These are phyloP conservation scores for Cytospora paraplurivora DNA, from an alignment of 2,329 filamentous ascomycete species.

Conservation along the genomic window DNA sequence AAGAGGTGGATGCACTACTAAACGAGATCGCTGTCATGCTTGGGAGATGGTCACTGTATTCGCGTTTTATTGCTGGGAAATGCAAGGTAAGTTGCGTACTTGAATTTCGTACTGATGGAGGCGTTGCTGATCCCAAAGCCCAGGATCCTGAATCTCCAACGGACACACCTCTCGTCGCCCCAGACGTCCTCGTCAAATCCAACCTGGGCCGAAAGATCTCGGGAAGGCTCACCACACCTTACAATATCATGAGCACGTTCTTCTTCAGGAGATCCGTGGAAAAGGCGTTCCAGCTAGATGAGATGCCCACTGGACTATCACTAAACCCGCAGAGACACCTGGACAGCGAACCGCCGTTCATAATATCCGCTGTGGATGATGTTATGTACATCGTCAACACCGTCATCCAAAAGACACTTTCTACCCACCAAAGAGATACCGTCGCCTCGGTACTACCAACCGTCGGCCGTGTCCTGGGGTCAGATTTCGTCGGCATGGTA, in stretches of 20 bases:
- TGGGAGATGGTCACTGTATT: conserved; percentile 88
- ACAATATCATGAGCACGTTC: conserved; percentile 91
- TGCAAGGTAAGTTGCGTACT: conserved; percentile 65
- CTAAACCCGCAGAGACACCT: conserved; percentile 73
- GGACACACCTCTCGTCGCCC: conserved; percentile 63
- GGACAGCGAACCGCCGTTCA: conserved; percentile 80
- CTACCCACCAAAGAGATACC: conserved; percentile 80
- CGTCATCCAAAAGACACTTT: conserved; percentile 81
- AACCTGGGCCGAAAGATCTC: conserved; percentile 78
- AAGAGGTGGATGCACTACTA: conserved; percentile 85
- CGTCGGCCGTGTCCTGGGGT: conserved; percentile 76
- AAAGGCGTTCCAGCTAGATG: conserved; percentile 96
- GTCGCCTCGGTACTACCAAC: conserved; percentile 77
- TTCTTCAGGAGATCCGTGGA: conserved; percentile 96
- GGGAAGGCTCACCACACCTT: conserved; percentile 73
- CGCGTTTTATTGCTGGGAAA: conserved; percentile 84
- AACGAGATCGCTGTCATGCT: conserved; percentile 92
- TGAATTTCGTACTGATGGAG: conserved; percentile 28
- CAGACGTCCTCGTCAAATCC: conserved; percentile 75
- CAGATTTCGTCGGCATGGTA: conserved; percentile 95
- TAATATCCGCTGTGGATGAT: conserved; percentile 94
- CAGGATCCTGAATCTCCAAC: conserved; percentile 56
- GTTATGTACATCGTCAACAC: conserved; percentile 99
- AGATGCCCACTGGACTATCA: conserved; percentile 77
- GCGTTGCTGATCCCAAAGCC: conserved; percentile 31